These are phyloP conservation scores for Rubia tinctorum DNA, from an alignment of 305 asterid genomes.

Conservation along the genomic window DNA sequence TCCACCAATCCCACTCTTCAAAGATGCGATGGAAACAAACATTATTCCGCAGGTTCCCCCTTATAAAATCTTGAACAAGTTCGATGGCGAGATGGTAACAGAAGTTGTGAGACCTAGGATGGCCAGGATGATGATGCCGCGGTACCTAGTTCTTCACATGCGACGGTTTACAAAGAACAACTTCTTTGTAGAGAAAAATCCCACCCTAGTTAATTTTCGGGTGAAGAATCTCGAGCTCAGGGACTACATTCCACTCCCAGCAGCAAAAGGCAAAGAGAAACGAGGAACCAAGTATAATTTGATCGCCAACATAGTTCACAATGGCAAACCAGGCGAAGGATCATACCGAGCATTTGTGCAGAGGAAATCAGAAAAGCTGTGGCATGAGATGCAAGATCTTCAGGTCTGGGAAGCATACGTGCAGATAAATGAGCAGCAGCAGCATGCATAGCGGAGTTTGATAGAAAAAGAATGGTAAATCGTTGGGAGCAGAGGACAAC, in stretches of 20 bases:
- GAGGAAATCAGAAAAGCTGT: conserved; percentile 88
- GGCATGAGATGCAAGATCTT: conserved; percentile 98
- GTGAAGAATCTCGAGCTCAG: conserved; percentile 97
- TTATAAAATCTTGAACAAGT: conserved; percentile 92
- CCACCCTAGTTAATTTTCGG: conserved; percentile 93
- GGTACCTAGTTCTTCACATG: conserved; percentile 80
- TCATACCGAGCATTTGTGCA: conserved; percentile 92
- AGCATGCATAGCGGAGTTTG: conserved; percentile 10
- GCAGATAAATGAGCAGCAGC: conserved; percentile 96
- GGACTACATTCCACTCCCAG: conserved; percentile 89
- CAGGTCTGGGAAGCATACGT: conserved; percentile 89
- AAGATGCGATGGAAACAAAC: conserved; percentile 94
- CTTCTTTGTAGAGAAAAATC: conserved; percentile 96
- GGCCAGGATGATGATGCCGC: conserved; percentile 95
- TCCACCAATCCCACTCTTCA: conserved; percentile 94
- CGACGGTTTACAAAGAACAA: conserved; percentile 92
- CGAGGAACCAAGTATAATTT: conserved; percentile 76
- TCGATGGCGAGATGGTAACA: conserved; percentile 87
- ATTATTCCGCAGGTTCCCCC: conserved; percentile 99
- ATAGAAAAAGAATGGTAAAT: neutral
- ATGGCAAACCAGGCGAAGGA: conserved; percentile 99
- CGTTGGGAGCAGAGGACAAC: no score
- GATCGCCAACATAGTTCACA: conserved; percentile 88
- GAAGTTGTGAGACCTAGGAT: conserved; percentile 89
- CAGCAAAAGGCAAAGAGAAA: conserved; percentile 56